Base-by-base conservation (phyloP, 805 yeast species). In the Starmerella stellata region DNA sequence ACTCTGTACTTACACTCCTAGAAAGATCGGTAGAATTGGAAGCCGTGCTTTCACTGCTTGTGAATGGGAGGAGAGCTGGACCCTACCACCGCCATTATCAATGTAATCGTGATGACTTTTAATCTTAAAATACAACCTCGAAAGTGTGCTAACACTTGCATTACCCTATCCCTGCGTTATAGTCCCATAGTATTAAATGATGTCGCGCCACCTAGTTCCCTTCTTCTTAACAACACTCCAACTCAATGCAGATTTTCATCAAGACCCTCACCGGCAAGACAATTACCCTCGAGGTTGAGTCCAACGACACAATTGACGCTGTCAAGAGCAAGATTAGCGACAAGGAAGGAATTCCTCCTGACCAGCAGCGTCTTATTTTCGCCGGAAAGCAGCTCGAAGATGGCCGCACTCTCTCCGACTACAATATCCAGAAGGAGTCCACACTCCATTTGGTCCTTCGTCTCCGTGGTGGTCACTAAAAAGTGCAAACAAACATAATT, bases 191-290 rank as follows among this genome's bases (percentile, higher is more conserved):
- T 20, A 17, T 20, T 32, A 18, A 32, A 32, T 20, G 21, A 20
- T 13, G 16, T 24, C 14, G 14, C 24, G n/a, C 17, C 34, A n/a
- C 34, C 15, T n/a, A 30, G 13, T 19, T n/a, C 5, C 11, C 16
- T 32, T 32, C 35, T 37, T n/a, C 20, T n/a, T 8, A 27, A 8
- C 38, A n/a, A 9, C 37, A 34, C 28, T 9, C 36, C 14, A 9
- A 13, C 13, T 9, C 15, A 36, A 61, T 59, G 65, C 64, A 61
- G 73, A 87, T 87, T 73, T 90, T 87, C 71, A 96, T 90, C 70
- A 90, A 87, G 73, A 90, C 98, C 69, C 75, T 90, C 63, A 87
- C 96, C 54, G 96, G 96, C 72, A 87, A 87, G 81, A 62, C 92
- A 49, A 78, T 78, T 61, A 78, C 92, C 53, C 64, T 76, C 47